Percentiles rank a stretch among this genome's conserved stretches.
Evolutionary conservation across 129 eudicot genomes (phyloP).

Genomic region (Lactuca sativa): DNA sequence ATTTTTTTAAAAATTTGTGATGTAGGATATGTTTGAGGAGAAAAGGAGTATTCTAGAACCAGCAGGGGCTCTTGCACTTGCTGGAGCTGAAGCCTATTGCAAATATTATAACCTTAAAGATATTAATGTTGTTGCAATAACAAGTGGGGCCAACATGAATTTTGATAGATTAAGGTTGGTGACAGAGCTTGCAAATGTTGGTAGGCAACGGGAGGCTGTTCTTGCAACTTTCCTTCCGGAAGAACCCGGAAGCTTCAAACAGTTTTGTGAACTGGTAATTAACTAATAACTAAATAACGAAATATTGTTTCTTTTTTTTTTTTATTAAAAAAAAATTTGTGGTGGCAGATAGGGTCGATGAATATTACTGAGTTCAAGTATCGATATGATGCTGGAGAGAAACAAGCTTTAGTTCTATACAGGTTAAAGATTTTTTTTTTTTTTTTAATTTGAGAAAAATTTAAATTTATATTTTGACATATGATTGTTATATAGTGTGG

Average conservation of each 20-base stretch:
- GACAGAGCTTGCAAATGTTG: conserved; percentile 96
- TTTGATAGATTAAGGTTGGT: conserved; percentile 95
- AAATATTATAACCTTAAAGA: conserved; percentile 75
- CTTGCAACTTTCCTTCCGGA: conserved; percentile 96
- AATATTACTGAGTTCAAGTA: conserved; percentile 93
- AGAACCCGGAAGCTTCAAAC: conserved; percentile 84
- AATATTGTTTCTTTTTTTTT: neutral
- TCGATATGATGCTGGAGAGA: conserved; percentile 58
- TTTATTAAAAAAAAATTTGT: neutral
- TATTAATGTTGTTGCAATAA: conserved; percentile 75
- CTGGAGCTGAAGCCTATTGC: conserved; percentile 99
- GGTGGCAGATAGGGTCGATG: conserved; percentile 79
- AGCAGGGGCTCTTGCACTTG: conserved; percentile 98
- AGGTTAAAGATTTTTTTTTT: conserved; percentile 47
- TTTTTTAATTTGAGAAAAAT: neutral
- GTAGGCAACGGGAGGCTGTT: conserved; percentile 93
- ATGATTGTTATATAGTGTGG: conserved; percentile 66
- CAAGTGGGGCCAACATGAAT: conserved; percentile 99
- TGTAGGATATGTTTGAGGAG: conserved; percentile 98
- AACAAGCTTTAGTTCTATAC: conserved; percentile 80
- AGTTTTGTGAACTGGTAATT: conserved; percentile 63
- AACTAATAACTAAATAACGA: neutral
- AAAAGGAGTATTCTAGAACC: conserved; percentile 96
- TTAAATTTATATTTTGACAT: neutral
- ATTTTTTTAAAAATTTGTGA: neutral